Evolutionary conservation across 352 stramenopile species (phyloP).

Genomic region (Pythium periplocum): DNA sequence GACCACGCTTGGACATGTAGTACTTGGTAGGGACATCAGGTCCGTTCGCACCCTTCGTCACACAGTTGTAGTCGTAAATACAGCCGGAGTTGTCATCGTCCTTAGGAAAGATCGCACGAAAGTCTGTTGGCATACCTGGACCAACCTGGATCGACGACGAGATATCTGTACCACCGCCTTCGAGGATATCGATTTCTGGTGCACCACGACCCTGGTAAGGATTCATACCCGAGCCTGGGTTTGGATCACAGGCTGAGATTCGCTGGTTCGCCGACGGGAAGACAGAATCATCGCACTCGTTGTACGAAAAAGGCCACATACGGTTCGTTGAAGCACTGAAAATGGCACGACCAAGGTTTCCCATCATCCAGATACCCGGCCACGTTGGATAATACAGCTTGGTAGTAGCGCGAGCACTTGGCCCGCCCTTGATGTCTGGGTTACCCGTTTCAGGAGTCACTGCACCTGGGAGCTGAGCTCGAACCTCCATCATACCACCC

Average conservation of each 20-base stretch:
- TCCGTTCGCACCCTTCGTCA: constrained; percentile 36
- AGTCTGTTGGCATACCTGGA: constrained; percentile 57
- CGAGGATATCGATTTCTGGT: constrained; percentile 95
- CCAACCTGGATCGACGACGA: constrained; percentile 89
- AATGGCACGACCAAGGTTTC: constrained; percentile 94
- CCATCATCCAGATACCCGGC: constrained; percentile 95
- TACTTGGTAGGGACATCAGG: constrained; percentile 30
- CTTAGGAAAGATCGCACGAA: constrained; percentile 26
- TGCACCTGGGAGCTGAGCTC: constrained; percentile 78
- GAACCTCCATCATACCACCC: constrained; percentile 90
- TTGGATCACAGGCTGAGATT: constrained; percentile 86
- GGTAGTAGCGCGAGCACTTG: constrained; percentile 2
- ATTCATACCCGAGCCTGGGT: constrained; percentile 90
- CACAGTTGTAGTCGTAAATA: constrained; percentile 36
- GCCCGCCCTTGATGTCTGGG: constrained; percentile 15
- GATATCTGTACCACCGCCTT: constrained; percentile 76
- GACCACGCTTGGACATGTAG: constrained; percentile 36
- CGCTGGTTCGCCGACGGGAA: constrained; percentile 68
- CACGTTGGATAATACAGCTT: constrained; percentile 78
- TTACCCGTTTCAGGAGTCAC: constrained; percentile 34
- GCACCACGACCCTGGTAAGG: constrained; percentile 85
- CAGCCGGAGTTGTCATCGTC: constrained; percentile 20
- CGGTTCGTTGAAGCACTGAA: constrained; percentile 91
- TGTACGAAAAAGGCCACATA: constrained; percentile 96
- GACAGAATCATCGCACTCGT: constrained; percentile 79